Percentiles rank a stretch among this genome's conserved stretches.
Conservation (phyloP, 2,329 filamentous ascomycete genomes). For the Acephala macrosclerotiorum region DNA sequence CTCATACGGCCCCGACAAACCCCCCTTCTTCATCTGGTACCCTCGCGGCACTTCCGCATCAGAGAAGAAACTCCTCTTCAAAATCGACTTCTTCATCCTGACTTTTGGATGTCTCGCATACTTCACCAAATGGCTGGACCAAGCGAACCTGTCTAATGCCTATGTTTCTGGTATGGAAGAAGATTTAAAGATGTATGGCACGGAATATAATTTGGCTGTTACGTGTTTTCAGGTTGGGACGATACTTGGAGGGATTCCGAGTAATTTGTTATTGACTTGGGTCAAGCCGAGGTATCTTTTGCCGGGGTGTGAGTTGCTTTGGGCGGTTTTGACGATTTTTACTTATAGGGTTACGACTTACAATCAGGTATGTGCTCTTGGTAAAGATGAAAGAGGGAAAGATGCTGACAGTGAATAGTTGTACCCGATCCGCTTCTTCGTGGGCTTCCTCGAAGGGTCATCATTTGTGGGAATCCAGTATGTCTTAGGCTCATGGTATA, state of each 20-base stretch:
- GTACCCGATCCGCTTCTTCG: conserved; percentile 40
- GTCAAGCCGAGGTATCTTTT: conserved; percentile 34
- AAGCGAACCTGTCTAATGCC: conserved; percentile 39
- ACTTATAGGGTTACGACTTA: conserved; percentile 17
- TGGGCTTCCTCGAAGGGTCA: conserved; percentile 31
- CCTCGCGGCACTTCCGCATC: conserved; percentile 2
- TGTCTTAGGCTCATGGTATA: conserved; percentile 53
- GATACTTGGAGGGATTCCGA: conserved; percentile 27
- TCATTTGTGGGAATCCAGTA: conserved; percentile 55
- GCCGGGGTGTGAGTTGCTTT: conserved; percentile 21
- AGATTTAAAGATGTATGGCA: conserved; percentile 56
- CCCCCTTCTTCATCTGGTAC: conserved; percentile 18
- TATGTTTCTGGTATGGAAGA: conserved; percentile 45
- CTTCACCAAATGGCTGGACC: conserved; percentile 54
- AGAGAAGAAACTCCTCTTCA: conserved; percentile 19
- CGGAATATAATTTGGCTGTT: conserved; percentile 59
- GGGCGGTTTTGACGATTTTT: conserved; percentile 22
- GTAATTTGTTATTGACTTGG: conserved; percentile 26
- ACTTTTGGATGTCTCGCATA: conserved; percentile 49
- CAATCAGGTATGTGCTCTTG: conserved; percentile 16
- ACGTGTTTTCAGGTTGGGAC: conserved; percentile 57
- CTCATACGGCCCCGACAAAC: conserved; percentile 5
- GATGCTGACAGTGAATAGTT: conserved; percentile 35
- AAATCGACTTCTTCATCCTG: conserved; percentile 48
- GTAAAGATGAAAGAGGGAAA: background rate